Evolutionary conservation across 805 yeast species (phyloP), one percentile per base, ranked within the genome.

Genomic region (Lipomyces spencermartinsiae): DNA sequence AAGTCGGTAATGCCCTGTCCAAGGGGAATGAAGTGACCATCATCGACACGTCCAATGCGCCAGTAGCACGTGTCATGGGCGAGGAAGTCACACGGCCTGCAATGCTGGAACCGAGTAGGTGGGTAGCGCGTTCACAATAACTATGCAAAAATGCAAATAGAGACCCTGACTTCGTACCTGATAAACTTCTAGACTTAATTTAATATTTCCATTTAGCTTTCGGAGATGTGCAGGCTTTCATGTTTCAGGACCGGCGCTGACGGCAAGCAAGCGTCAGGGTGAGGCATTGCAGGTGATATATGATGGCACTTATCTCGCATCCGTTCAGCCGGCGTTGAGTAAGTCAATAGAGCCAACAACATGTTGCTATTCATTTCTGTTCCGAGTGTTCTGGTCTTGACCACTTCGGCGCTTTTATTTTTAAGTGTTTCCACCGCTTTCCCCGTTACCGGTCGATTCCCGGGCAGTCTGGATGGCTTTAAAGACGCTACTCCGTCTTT

Each of bases 11-110:
- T 29, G 61, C 25, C n/a, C 16, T 62, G 53, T 53, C 22, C 31
- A 62, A 62, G 54, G 65, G 39, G 29, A 58, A 62, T 29, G 34
- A 62, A 25, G 62, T 62, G 7, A 19, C 54, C 8, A 53, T 62
- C 12, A 56, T 62, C 25, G 65, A 59, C 37, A 62, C 56, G 65
- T 54, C 55, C 14, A 22, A 31, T 2, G 14, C 54, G 0, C 65
- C 65, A 6, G 34, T 62, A 14, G 65, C 19, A 35, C 55, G 37
- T 29, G 51, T 37, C 25, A 35, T 62, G 35, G 65, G 65, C 31
- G 22, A 25, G 29, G 3, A 25, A 25, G 29, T 25, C 3, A 3
- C 3, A 25, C 29, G 29, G 29, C 29, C 1, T 25, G 29, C 3
- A 25, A 25, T 3, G 29, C 29, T 25, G 29, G 29, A 25, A 25